Percentiles rank a stretch among this genome's conserved stretches.
These are phyloP conservation scores for Plantago ovata DNA, from an alignment of 257 asterid genomes.

Conservation along the genomic window DNA sequence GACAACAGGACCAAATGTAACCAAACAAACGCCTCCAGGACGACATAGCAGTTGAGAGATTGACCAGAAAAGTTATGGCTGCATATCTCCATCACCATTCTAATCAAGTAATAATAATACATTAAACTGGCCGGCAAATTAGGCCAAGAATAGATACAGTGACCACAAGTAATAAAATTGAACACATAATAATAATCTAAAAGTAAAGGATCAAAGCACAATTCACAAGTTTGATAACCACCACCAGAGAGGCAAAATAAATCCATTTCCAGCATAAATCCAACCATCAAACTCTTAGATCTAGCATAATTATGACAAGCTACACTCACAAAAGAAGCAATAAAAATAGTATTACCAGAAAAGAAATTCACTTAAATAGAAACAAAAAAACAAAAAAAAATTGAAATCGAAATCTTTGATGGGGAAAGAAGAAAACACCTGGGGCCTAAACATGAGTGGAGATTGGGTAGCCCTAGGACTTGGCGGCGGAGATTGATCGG, in stretches of 20 bases:
- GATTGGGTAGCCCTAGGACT: constrained; percentile 78
- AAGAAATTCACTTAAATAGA: neutral
- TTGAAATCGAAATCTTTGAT: neutral
- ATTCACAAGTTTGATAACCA: constrained; percentile 1
- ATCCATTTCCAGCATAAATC: constrained; percentile 10
- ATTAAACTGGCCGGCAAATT: too few species aligned
- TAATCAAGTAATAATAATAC: neutral
- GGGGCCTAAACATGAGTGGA: constrained; percentile 74
- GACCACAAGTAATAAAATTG: neutral
- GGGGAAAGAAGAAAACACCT: constrained; percentile 34
- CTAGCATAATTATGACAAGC: constrained; percentile 28
- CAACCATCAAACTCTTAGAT: constrained; percentile 39
- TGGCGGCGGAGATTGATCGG: constrained; percentile 56
- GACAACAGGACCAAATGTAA: neutral
- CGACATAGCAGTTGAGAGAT: neutral
- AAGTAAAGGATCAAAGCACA: constrained; percentile 2
- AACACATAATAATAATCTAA: constrained; percentile 3
- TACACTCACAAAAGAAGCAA: constrained; percentile 14
- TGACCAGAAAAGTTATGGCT: neutral
- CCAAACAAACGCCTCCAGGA: neutral
- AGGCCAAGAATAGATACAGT: too few species aligned
- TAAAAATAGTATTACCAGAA: neutral
- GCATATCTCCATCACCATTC: constrained; percentile 1
- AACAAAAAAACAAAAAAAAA: neutral
- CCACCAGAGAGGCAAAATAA: constrained; percentile 15